Base-by-base conservation (phyloP, 139 green algal species). In the Limnomonas spitsbergensis region DNA sequence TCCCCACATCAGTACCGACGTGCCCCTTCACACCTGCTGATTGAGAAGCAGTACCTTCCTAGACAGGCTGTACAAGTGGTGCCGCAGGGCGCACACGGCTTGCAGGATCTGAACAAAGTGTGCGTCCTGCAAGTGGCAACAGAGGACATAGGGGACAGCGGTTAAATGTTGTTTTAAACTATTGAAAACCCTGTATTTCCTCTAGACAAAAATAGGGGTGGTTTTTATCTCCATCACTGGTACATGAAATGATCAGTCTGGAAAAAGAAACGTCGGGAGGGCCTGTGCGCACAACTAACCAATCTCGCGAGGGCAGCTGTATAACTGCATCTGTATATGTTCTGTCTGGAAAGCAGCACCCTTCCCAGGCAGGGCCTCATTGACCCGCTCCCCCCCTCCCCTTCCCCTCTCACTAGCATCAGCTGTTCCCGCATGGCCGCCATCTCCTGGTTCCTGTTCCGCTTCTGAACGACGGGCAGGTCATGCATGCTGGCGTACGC, bases 401-500 rank as follows among this genome's bases (percentile, higher is more conserved):
- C 20, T 78, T 70, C 1, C 1, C 29, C 0, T 66, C 66, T 37
- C 66, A 72, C 66, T 36, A 72, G n/a, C 70, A 83, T 79, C 3
- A 88, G 69, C 54, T 76, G n/a, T 3, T 82, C 53, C 0, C 85
- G 61, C 72, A 90, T 61, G 4, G 52, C 73, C 9, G 75, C 73
- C 82, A 90, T 87, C 24, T 90, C 82, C 35, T n/a, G 40, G 78
- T 82, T 87, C 52, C 83, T 80, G 38, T 75, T 69, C 36, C 85
- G 82, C 81, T 90, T 90, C 66, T 85, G 70, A 2, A 86, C 80
- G 4, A 90, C 85, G 0, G 85, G 82, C 53, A 85, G 73, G 69
- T 90, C 85, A 73, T 88, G 85, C 85, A 90, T 90, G 40, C 56
- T 68, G 72, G 86, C 85, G 56, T 90, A 90, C 39, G 87, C 36